Conservation (phyloP, 2,329 filamentous ascomycete species). For the Stagonosporopsis chrysanthemi region DNA sequence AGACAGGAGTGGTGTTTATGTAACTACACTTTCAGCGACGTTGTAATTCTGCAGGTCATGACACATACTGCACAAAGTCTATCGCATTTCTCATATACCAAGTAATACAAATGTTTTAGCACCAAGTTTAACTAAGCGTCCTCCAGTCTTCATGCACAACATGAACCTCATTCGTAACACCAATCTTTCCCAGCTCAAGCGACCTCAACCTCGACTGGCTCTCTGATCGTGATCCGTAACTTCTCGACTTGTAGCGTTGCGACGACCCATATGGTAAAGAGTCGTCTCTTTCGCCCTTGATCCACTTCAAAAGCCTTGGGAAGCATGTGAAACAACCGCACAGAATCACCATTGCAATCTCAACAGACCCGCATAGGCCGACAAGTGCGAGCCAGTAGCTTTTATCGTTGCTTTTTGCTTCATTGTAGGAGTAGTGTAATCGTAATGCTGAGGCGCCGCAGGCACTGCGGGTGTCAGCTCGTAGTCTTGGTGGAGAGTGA, state of each 20-base stretch:
- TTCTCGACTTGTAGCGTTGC: neutral
- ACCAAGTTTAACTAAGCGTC: neutral
- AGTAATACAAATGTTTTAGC: too few relatives aligned
- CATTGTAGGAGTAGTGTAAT: conserved; percentile 7
- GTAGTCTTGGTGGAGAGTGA: neutral
- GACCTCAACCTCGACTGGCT: conserved; percentile 4
- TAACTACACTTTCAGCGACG: too few relatives aligned
- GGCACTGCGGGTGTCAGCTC: neutral
- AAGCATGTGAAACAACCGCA: conserved; percentile 27
- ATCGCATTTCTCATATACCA: too few relatives aligned
- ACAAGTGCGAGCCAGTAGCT: conserved; percentile 22
- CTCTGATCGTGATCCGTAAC: neutral
- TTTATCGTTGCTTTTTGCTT: conserved; percentile 16
- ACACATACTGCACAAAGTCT: too few relatives aligned
- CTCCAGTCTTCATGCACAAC: neutral
- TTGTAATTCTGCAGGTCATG: too few relatives aligned
- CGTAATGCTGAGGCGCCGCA: conserved; percentile 2
- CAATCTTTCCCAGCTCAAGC: neutral
- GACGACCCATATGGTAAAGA: neutral
- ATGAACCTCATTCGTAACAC: neutral
- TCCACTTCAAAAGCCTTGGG: conserved; percentile 21
- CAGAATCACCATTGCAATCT: conserved; percentile 23
- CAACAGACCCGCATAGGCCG: conserved; percentile 14
- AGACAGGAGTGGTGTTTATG: too few relatives aligned
- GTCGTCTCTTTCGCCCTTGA: neutral